phyloP scores from a whole-genome alignment of 306 rosid species.

The Cicer cuneatum region DNA sequence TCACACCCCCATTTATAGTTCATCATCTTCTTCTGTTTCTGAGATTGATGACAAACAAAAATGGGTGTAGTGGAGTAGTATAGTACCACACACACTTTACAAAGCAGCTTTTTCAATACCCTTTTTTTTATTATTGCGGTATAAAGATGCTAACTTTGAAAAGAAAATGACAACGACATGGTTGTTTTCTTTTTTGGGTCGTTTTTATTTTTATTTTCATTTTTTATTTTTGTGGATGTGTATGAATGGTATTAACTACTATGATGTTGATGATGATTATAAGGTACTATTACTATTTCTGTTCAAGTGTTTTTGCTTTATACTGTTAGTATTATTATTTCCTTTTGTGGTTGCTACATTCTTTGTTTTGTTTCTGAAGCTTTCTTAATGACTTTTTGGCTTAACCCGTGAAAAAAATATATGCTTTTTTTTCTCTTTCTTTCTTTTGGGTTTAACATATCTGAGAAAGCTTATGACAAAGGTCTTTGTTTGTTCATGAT shows the following conservation, averaged over 20 bases:
- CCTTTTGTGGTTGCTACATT: constrained; percentile 44
- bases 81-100: not conserved
- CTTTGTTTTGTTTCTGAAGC: constrained; percentile 28
- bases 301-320: constrained; percentile 39
- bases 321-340: constrained; percentile 37
- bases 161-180: constrained; percentile 1
- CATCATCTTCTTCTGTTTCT: constrained; percentile 23
- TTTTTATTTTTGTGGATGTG: not conserved
- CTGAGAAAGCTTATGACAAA: constrained; percentile 37
- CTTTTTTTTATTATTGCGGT: constrained; percentile 9
- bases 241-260: constrained; percentile 9
- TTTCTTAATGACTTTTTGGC: constrained; percentile 42
- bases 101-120: constrained; percentile 29
- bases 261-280: constrained; percentile 25
- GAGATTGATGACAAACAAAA: constrained; percentile 31
- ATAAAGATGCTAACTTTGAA: constrained; percentile 40
- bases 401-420: constrained; percentile 40
- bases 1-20: constrained; percentile 34
- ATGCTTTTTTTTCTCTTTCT: constrained; percentile 14
- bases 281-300: not conserved
- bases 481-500: not conserved
- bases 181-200: constrained; percentile 38
- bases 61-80: not conserved
- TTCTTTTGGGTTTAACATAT: constrained; percentile 31
- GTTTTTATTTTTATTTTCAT: not conserved